These are phyloP conservation scores for Aspergillus haitiensis DNA, from an alignment of 495 filamentous ascomycete species.

Conservation along the genomic window DNA sequence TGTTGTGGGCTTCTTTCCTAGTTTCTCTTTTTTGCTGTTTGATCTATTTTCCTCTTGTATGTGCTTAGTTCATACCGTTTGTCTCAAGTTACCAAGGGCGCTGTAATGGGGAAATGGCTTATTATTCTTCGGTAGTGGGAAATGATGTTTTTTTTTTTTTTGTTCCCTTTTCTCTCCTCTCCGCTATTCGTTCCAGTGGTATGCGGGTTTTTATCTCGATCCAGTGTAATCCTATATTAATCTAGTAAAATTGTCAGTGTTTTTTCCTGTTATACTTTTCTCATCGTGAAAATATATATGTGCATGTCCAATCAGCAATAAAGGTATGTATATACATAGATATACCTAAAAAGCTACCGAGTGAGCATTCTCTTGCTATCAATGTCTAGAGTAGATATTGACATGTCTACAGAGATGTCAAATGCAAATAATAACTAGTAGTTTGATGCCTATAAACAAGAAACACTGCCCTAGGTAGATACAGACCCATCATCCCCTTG, in stretches of 20 bases:
- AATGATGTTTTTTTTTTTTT: conserved; percentile 28
- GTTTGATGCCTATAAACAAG: too few species aligned
- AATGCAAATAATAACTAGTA: neutral
- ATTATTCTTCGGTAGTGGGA: conserved; percentile 44
- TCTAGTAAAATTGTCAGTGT: too few species aligned
- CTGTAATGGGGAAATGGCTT: conserved; percentile 49
- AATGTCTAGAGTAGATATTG: neutral
- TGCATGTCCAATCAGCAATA: too few species aligned
- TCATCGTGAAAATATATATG: too few species aligned
- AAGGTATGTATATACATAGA: neutral
- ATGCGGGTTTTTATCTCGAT: neutral
- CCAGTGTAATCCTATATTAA: neutral
- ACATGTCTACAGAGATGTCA: neutral
- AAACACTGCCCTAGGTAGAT: too few species aligned
- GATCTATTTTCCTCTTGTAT: conserved; percentile 27
- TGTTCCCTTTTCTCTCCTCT: conserved; percentile 11
- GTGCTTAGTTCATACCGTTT: conserved; percentile 24
- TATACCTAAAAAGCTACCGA: too few species aligned
- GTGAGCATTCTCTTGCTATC: too few species aligned
- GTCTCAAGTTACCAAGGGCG: conserved; percentile 41
- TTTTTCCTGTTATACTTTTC: too few species aligned
- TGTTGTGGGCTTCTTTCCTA: conserved; percentile 3
- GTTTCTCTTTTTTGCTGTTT: conserved; percentile 8
- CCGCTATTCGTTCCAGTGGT: conserved; percentile 3
- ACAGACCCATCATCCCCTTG: too few species aligned